These are phyloP conservation scores for Lactarius hatsudake DNA, from an alignment of 768 basidiomycete species.

Conservation along the genomic window DNA sequence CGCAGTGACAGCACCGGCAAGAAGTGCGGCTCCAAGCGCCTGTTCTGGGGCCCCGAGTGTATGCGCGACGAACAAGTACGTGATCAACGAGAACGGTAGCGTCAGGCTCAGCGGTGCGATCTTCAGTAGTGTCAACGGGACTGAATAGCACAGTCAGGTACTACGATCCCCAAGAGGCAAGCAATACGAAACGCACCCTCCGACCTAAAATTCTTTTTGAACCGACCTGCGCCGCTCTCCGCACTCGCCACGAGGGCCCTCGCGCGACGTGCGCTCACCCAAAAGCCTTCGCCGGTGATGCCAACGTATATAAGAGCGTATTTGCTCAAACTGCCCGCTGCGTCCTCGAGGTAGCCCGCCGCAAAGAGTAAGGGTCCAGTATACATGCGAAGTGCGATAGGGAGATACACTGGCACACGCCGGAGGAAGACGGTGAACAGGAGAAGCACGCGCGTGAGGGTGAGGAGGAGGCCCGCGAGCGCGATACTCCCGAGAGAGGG, in stretches of 20 bases:
- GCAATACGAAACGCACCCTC: conserved; percentile 48
- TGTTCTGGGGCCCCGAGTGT: conserved; percentile 65
- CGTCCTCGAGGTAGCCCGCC: conserved; percentile 43
- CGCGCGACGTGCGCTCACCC: conserved; percentile 51
- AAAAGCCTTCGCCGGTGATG: conserved; percentile 52
- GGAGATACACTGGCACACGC: conserved; percentile 54
- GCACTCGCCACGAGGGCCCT: conserved; percentile 55
- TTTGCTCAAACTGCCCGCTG: conserved; percentile 53
- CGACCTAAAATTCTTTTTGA: conserved; percentile 48
- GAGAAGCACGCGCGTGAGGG: conserved; percentile 59
- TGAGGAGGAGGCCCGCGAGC: conserved; percentile 73
- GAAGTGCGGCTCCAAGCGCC: conserved; percentile 69
- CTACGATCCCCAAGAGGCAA: neutral
- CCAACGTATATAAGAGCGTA: conserved; percentile 58
- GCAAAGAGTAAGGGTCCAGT: conserved; percentile 42
- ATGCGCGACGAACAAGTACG: conserved; percentile 89
- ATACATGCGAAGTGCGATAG: conserved; percentile 41
- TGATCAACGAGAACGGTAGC: conserved; percentile 74
- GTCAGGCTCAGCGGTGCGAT: conserved; percentile 76
- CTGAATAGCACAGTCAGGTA: conserved; percentile 33
- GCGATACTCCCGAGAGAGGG: conserved; percentile 80
- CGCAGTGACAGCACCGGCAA: conserved; percentile 77
- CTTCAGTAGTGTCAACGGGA: conserved; percentile 69
- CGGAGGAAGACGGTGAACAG: conserved; percentile 51
- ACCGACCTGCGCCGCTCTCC: conserved; percentile 46